phyloP scores from a whole-genome alignment of 1,284 basidiomycete genomes.

The Pseudozyma tsukubaensis region DNA sequence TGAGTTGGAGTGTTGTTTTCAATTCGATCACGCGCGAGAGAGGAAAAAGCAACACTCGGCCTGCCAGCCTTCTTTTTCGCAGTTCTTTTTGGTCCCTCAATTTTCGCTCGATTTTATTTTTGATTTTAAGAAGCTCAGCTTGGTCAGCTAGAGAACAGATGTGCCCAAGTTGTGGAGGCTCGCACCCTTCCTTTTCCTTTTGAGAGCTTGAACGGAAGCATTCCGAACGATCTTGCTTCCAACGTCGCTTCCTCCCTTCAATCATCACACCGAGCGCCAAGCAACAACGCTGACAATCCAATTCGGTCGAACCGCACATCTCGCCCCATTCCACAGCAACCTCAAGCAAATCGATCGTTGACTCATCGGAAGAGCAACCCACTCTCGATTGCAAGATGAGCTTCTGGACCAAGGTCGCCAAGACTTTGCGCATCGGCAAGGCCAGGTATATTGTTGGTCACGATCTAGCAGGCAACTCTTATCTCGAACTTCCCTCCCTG shows the following conservation, averaged over 20 bases:
- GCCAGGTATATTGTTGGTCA: conserved; percentile 56
- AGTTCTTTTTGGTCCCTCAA: neutral
- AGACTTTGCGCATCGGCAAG: conserved; percentile 52
- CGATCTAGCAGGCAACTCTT: conserved; percentile 59
- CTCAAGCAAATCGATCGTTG: neutral
- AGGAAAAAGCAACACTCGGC: neutral
- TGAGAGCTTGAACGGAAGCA: neutral
- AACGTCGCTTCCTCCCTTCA: too few relatives aligned
- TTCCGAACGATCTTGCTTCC: neutral
- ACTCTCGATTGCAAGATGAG: conserved; percentile 6
- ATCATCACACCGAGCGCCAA: too few relatives aligned
- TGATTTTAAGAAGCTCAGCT: neutral
- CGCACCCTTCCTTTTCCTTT: neutral
- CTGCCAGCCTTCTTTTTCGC: too few relatives aligned
- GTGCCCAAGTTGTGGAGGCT: neutral
- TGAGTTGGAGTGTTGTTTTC: too few relatives aligned
- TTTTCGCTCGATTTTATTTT: neutral
- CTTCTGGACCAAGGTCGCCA: conserved; percentile 23
- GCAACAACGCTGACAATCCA: too few relatives aligned
- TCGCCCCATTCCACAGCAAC: neutral
- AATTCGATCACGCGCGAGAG: conserved; percentile 20
- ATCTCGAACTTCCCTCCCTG: conserved; percentile 60
- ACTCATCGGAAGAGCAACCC: neutral
- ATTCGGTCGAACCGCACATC: too few relatives aligned
- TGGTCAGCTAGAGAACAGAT: neutral